Base-by-base conservation (phyloP, 495 filamentous ascomycete species). In the Neurospora tetraspora region DNA sequence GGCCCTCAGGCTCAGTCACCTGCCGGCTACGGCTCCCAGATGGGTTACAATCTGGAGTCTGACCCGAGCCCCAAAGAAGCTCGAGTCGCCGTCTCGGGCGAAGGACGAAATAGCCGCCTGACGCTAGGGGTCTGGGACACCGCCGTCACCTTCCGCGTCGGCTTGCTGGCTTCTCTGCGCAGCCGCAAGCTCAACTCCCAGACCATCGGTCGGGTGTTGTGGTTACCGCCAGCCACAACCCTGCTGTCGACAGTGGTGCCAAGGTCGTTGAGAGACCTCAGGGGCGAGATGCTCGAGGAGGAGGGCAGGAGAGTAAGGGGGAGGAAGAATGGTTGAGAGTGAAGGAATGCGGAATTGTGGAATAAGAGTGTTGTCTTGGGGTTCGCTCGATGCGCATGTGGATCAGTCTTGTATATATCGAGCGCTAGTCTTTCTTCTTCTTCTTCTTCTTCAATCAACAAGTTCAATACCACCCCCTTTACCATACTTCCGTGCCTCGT, bases 211-310 rank as follows among this genome's bases (percentile, higher is more conserved):
- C 38, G 11, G 38, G 96, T 80, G 89, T 99, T 70, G 98, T 99
- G 95, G 94, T 99, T 80, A 99, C 96, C 74, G 96, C 96, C 43
- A 97, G 93, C 76, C 96, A 99, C 88, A 99, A 99, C 83, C 93
- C 42, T 7, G 42, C 16, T 2, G 42, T n/a, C 16, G n/a, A 20
- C 4, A 3, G 6, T 34, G 53, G 53, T 31, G 23, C 53, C 5
- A 61, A 61, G 23, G 7, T 16, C 20, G 23, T 59, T 14, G 47
- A 61, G 53, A 61, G 53, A 34, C 53, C 27, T 61, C 53, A 34
- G 23, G 53, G 14, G 27, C 20, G 23, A 61, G 27, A 34, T 31
- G 27, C 6, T 61, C 14, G 53, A 61, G 53, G 27, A 61, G 53
- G 53, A 34, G 53, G 53, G 53, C 53, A 61, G 23, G 53, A 18